These are phyloP conservation scores for Ophiosphaerella narmari DNA, from an alignment of 2,329 filamentous ascomycete species.

Conservation along the genomic window DNA sequence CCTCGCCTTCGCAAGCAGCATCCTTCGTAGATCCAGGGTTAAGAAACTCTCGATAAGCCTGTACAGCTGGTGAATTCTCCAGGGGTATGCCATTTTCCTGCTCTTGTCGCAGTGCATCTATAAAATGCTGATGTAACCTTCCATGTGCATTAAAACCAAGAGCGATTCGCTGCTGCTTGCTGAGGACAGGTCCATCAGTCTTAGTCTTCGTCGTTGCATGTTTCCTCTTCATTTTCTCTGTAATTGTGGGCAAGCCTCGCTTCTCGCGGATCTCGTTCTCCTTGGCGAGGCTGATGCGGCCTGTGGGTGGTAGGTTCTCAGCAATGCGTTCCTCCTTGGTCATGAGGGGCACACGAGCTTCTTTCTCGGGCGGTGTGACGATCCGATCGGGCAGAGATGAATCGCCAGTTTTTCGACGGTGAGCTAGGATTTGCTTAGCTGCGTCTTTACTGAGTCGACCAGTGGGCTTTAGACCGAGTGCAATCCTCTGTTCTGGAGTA, in stretches of 20 bases:
- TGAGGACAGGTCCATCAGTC: constrained; percentile 19
- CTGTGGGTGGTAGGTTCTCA: constrained; percentile 27
- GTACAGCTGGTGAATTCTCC: constrained; percentile 20
- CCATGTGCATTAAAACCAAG: constrained; percentile 31
- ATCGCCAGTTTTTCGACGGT: constrained; percentile 29
- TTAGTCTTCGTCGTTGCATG: constrained; percentile 19
- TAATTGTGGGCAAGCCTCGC: constrained; percentile 22
- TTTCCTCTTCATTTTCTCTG: constrained; percentile 19
- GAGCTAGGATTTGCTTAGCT: constrained; percentile 31
- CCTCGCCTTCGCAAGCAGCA: neutral
- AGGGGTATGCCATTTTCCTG: constrained; percentile 21
- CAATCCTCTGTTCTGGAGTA: constrained; percentile 28
- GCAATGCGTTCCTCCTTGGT: constrained; percentile 35
- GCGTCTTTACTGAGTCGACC: constrained; percentile 30
- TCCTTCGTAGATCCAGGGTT: constrained; percentile 2
- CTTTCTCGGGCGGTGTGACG: constrained; percentile 7
- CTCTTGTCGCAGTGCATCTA: constrained; percentile 30
- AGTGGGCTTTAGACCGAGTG: constrained; percentile 27
- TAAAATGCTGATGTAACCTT: constrained; percentile 28
- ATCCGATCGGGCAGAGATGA: constrained; percentile 30
- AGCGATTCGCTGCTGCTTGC: constrained; percentile 29
- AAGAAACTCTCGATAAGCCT: constrained; percentile 11
- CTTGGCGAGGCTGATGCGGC: constrained; percentile 27
- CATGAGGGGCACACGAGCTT: constrained; percentile 23
- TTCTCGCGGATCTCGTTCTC: constrained; percentile 31